phyloP scores from a whole-genome alignment of 2,329 filamentous ascomycete genomes.

The Teratosphaeria epicoccoides region DNA sequence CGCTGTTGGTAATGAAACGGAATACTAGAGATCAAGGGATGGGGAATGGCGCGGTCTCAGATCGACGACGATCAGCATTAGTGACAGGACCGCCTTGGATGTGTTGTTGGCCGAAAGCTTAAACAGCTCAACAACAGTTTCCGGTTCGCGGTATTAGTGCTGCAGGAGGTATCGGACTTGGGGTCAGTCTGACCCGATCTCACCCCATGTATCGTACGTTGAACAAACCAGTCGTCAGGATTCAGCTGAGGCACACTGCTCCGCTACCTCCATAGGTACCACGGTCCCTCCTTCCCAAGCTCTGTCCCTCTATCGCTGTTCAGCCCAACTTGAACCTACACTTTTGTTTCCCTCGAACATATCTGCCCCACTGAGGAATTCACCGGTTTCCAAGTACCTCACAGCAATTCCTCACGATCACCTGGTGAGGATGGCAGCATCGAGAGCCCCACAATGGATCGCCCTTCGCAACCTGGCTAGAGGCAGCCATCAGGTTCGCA shows the following conservation, averaged over 20 bases:
- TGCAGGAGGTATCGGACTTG: neutral
- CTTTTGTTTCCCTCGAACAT: neutral
- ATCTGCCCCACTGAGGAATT: neutral
- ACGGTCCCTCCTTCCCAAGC: neutral
- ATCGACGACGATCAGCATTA: neutral
- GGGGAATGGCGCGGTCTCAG: neutral
- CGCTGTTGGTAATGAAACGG: neutral
- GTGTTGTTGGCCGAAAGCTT: neutral
- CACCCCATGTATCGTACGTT: neutral
- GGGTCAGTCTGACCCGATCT: neutral
- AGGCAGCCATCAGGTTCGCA: slow-evolving; percentile 33
- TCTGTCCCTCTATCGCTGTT: neutral
- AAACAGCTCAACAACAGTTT: neutral
- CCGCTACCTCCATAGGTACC: neutral
- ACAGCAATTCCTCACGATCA: neutral
- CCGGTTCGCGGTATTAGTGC: neutral
- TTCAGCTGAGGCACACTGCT: neutral
- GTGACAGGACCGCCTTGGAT: neutral
- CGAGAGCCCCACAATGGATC: slow-evolving; percentile 32
- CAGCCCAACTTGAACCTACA: neutral
- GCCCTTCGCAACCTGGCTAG: slow-evolving; percentile 32
- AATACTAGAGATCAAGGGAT: neutral
- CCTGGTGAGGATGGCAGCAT: slow-evolving; percentile 29
- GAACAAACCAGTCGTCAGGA: neutral
- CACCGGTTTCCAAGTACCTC: neutral